phyloP scores from a whole-genome alignment of 345 rosid genomes.

The Ceriops zippeliana region DNA sequence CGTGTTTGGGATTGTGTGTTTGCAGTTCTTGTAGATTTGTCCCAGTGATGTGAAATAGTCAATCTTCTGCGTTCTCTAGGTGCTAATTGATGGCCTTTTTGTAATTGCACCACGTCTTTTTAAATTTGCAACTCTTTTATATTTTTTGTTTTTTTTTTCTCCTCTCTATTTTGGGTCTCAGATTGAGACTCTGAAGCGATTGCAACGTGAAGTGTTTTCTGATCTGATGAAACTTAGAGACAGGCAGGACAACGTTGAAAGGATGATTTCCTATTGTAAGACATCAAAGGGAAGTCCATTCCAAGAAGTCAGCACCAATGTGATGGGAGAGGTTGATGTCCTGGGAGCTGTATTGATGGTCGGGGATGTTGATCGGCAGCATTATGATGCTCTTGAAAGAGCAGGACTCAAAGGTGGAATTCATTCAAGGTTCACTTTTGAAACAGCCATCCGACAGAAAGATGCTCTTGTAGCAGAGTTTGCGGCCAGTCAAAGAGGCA shows the following conservation, averaged over 20 bases:
- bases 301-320: conserved; percentile 57
- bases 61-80: too few relatives aligned
- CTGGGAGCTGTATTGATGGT: conserved; percentile 60
- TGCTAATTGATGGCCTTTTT: too few relatives aligned
- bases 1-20: too few relatives aligned
- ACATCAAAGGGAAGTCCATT: conserved; percentile 53
- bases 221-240: conserved; percentile 85
- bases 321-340: conserved; percentile 69
- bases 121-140: not conserved
- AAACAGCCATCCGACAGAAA: conserved; percentile 51
- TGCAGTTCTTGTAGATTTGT: too few relatives aligned
- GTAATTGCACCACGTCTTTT: too few relatives aligned
- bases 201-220: conserved; percentile 82
- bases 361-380: conserved; percentile 42
- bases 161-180: conserved; percentile 26
- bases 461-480: conserved; percentile 67
- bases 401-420: conserved; percentile 66
- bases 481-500: conserved; percentile 43
- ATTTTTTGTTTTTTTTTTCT: conserved; percentile 4
- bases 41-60: too few relatives aligned
- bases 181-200: conserved; percentile 93
- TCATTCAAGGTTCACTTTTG: conserved; percentile 57
- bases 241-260: conserved; percentile 81
- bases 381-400: conserved; percentile 39
- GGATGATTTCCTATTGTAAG: conserved; percentile 49